phyloP scores from a whole-genome alignment of 768 basidiomycete genomes.

The Rhizopogon vulgaris region DNA sequence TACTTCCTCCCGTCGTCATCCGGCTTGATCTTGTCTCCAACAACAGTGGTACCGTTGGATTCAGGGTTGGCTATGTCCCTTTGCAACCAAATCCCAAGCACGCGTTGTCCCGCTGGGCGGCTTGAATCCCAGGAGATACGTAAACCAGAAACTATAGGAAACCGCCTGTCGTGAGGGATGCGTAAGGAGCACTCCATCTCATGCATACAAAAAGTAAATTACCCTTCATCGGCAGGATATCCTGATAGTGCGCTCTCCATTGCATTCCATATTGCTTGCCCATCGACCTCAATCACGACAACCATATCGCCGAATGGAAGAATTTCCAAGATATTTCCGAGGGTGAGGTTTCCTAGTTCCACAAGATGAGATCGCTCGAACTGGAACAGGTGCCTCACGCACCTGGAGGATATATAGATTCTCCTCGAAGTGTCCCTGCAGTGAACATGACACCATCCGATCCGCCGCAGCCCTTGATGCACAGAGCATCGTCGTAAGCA shows the following conservation, averaged over 20 bases:
- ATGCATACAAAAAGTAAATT: slow-evolving; percentile 3
- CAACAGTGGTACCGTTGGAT: slow-evolving; percentile 19
- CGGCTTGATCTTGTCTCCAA: slow-evolving; percentile 49
- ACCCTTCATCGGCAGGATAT: slow-evolving; percentile 93
- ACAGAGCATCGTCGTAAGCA: slow-evolving; percentile 70
- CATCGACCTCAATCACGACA: slow-evolving; percentile 76
- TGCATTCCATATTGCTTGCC: slow-evolving; percentile 72
- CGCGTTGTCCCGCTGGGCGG: slow-evolving; percentile 60
- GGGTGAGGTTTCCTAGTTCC: slow-evolving; percentile 56
- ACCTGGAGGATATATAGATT: slow-evolving; percentile 83
- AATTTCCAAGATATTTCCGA: slow-evolving; percentile 86
- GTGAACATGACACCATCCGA: slow-evolving; percentile 80
- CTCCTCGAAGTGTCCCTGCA: slow-evolving; percentile 81
- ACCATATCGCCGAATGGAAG: slow-evolving; percentile 84
- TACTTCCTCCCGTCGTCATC: slow-evolving; percentile 51
- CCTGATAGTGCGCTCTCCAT: slow-evolving; percentile 66
- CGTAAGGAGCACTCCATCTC: neutral
- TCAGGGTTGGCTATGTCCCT: slow-evolving; percentile 26
- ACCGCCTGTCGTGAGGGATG: slow-evolving; percentile 48
- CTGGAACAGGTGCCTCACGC: slow-evolving; percentile 2
- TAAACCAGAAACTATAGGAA: slow-evolving; percentile 82
- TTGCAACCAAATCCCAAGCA: slow-evolving; percentile 65
- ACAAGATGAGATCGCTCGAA: neutral
- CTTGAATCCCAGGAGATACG: slow-evolving; percentile 85
- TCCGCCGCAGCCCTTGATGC: slow-evolving; percentile 50